phyloP scores from a whole-genome alignment of 306 rosid species.

The Rubus parviflorus region DNA sequence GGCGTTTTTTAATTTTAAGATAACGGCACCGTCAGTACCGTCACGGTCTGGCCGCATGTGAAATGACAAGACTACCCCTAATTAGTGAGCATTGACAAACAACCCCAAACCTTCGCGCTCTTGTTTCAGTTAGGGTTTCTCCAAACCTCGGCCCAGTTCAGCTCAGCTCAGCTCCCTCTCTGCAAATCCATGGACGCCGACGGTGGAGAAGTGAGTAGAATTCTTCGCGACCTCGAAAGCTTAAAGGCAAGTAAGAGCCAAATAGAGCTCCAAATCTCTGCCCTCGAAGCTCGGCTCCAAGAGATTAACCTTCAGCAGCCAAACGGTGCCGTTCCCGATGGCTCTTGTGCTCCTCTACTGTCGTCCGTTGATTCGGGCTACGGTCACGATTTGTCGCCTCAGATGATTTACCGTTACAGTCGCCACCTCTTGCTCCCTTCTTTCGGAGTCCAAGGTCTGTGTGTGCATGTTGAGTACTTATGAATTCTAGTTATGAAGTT shows the following conservation, averaged over 20 bases:
- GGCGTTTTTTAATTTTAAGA: too few species aligned
- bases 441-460: constrained; percentile 77
- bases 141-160: not conserved
- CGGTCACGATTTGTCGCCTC: constrained; percentile 50
- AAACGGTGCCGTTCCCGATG: constrained; percentile 38
- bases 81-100: not conserved
- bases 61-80: not conserved
- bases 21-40: too few species aligned
- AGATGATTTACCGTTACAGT: constrained; percentile 86
- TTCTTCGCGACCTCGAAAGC: constrained; percentile 55
- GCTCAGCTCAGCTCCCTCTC: constrained; percentile 7
- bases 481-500: not conserved
- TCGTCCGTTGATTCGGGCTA: constrained; percentile 23
- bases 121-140: constrained; percentile 22
- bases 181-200: constrained; percentile 38
- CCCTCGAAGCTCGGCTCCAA: constrained; percentile 62
- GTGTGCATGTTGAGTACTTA: too few species aligned
- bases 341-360: constrained; percentile 32
- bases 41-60: too few species aligned
- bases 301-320: constrained; percentile 32
- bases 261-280: constrained; percentile 61
- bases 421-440: constrained; percentile 94
- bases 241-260: constrained; percentile 47
- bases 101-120: not conserved
- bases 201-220: constrained; percentile 37